Base-by-base conservation (phyloP, 2,329 filamentous ascomycete species). In the Penicillium sp. region DNA sequence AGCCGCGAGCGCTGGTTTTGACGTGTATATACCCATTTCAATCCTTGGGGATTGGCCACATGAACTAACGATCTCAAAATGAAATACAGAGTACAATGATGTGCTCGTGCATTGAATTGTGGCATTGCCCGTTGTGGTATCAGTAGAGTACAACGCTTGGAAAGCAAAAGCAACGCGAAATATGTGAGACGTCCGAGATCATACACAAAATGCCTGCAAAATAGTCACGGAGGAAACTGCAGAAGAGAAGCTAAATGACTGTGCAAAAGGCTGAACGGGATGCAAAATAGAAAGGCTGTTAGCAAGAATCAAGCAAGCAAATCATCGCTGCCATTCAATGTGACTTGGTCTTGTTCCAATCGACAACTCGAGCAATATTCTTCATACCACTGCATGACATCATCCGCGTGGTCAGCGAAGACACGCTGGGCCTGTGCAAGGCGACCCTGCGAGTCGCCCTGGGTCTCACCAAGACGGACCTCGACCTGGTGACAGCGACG, bases 401-500 rank as follows among this genome's bases (percentile, higher is more conserved):
- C 77, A 47, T 77, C 75, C 24, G 72, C 67, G 36, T 70, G 70
- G 11, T 70, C 69, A 16, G 67, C 65, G 47, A 71, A 71, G 2
- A 69, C 67, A 51, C 60, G 58, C 32, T 60, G 57, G 1, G 59
- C 61, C 57, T 70, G 65, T 49, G 66, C 61, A 48, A 54, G 54
- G 43, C 63, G 57, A 22, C 66, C 62, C 47, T 63, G 63, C 40
- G 61, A 49, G 34, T 62, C 62, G 27, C 63, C 65, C 39, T 67
- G 68, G 16, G 57, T 43, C 21, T 63, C 60, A 32, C 65, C 64
- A 10, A 83, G 67, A 62, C 86, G 73, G 13, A 68, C 70, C 39
- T 81, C 79, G 7, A 86, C 72, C 67, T 88, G 83, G 53, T 85
- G 84, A 71, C 94, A 99, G 46, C 90, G 84, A 32, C 80, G 74